Evolutionary conservation across 768 basidiomycete species (phyloP), one percentile per base, ranked within the genome.

Genomic region (Boletus tylopilopsis): DNA sequence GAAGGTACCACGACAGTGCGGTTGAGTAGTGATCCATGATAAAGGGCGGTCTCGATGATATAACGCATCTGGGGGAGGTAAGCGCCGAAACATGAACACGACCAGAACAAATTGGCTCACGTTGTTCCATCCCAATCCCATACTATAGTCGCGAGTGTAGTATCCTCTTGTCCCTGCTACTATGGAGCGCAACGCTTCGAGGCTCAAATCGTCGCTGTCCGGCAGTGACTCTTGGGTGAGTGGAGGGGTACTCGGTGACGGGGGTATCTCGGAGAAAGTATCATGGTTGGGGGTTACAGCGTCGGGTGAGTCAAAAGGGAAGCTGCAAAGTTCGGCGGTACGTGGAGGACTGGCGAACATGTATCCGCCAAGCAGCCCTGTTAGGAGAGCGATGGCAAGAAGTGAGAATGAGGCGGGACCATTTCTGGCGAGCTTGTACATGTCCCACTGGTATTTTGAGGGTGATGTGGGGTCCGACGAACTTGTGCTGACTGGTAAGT

Each of bases 51-150:
- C 52, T 77, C 76, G 49, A 77, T 68, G 50, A 77, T 78, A 52
- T 77, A 77, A 18, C 76, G 71, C 67, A 77, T 68, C 76, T 75
- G 35, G 29, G 36, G 22, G 24, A 11, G 19, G 21, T 59, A 32
- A 51, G 54, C 22, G 27, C 24, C 22, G 3, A 41, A 46, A 33
- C 30, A 34, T 5, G 21, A 45, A 32, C 27, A 44, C 6, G 23
- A 8, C 9, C 23, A 25, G 15, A 32, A n/a, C 11, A 44, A 19
- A 12, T 25, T 35, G 10, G 36, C 74, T 50, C 27, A 76, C 74
- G 38, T 77, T 77, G 55, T 78, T 77, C 74, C 75, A 77, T 18
- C 76, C 76, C 6, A 77, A 57, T 4, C 67, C 68, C 47, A 76
- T 60, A 42, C 69, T 75, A 53, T 61, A 77, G 44, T 77, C 76